Percentiles rank a stretch among this genome's conserved stretches.
phyloP scores from a whole-genome alignment of 2,329 filamentous ascomycete species.

The Colletotrichum sp. region DNA sequence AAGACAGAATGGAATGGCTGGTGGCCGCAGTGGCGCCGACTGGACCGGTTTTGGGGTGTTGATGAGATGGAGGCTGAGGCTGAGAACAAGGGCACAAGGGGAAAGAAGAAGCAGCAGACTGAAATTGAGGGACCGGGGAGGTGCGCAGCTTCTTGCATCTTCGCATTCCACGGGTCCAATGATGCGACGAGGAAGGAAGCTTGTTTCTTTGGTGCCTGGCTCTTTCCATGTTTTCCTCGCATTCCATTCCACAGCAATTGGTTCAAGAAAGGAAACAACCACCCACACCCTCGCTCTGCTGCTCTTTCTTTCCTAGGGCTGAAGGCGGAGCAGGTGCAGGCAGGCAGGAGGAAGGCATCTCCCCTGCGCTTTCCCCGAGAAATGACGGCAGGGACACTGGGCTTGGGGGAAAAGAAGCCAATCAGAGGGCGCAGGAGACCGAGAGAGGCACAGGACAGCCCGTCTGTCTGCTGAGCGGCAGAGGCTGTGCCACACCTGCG shows the following conservation, averaged over 20 bases:
- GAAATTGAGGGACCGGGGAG: not conserved
- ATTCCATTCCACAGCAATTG: not conserved
- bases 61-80: not conserved
- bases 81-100: not conserved
- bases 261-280: not conserved
- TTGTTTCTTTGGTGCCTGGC: not conserved
- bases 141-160: not conserved
- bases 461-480: not conserved
- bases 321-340: not conserved
- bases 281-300: not conserved
- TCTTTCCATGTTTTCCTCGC: not conserved
- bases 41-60: not conserved
- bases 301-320: not conserved
- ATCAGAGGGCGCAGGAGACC: not conserved
- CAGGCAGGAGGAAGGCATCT: not conserved
- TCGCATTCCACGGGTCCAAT: not conserved
- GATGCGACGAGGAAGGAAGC: not conserved
- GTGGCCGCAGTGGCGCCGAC: not conserved
- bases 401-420: not conserved
- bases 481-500: not conserved
- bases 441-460: not conserved
- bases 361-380: conserved; percentile 7
- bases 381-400: not conserved
- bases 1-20: not conserved
- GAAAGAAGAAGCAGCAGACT: not conserved